Evolutionary conservation across 208 protist species (phyloP), one percentile per base, ranked within the genome.

Genomic region (Trypanosoma lewisi): DNA sequence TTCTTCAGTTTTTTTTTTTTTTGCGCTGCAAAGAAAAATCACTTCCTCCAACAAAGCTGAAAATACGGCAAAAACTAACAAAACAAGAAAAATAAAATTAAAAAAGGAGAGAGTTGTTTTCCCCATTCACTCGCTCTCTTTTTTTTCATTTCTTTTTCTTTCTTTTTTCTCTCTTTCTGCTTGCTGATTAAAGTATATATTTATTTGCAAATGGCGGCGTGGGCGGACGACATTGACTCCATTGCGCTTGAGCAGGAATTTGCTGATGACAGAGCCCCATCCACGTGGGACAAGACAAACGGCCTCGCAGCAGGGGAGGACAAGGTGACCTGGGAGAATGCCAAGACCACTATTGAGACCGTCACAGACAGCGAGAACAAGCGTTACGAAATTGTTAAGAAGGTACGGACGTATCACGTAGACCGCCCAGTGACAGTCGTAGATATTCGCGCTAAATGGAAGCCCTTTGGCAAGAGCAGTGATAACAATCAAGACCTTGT

Each of bases 311-410:
- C 51, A 17, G 39, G 68, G 30, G 75, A 83, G 31, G 67, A 76
- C 12, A 75, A 80, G 64, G 60, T 57, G 55, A 70, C 58, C 17
- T 93, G 87, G 87, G 81, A 75, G 28, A 85, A 87, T 34, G 83
- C 87, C 27, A 61, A 78, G 50, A 55, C 50, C 11, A 41, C 60
- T 45, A 44, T 70, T 51, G 74, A 84, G 42, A 68, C 55, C 12
- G 27, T 71, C 42, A 73, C 64, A 8, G 80, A 91, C 59, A 74
- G 60, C 41, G 77, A 86, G 17, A 78, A 78, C 54, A 88, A 81
- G 58, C 67, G 70, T 30, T 87, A 80, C 57, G 72, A 87, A 47
- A 74, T 92, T 41, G 63, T 72, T 14, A 85, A 87, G 72, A 89
- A 89, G 61, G 78, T 89, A 31, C 82, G 75, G 14, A 60, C 63